These are phyloP conservation scores for Hyparrhenia diplandra DNA, from an alignment of 176 grass and related monocot genomes.

Conservation along the genomic window DNA sequence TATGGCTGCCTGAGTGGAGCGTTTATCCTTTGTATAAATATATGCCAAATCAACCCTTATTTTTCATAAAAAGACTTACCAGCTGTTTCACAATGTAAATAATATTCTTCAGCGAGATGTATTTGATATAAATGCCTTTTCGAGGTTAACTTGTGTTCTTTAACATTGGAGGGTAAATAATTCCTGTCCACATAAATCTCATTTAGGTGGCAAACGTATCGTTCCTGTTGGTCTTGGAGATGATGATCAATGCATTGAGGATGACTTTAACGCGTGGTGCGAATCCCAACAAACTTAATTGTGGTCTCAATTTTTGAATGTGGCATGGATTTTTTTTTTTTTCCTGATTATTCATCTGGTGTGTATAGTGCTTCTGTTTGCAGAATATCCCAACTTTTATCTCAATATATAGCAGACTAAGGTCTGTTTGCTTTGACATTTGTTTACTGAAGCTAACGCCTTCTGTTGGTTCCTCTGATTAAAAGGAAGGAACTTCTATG, in stretches of 20 bases:
- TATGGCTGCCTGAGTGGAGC: not conserved
- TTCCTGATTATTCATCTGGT: not conserved
- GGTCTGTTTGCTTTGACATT: not conserved
- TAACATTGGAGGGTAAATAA: not conserved
- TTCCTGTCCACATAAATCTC: conserved; percentile 5
- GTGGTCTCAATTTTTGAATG: not conserved
- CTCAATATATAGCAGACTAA: not conserved
- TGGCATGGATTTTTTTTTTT: not conserved
- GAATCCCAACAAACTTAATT: not conserved
- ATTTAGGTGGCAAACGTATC: conserved; percentile 69
- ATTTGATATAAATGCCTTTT: not conserved
- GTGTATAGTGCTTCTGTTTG: not conserved
- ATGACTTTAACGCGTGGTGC: conserved; percentile 89
- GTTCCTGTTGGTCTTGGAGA: conserved; percentile 87
- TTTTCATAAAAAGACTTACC: not conserved
- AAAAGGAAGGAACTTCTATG: conserved; percentile 90
- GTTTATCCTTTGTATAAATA: not conserved
- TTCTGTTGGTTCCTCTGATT: conserved; percentile 21
- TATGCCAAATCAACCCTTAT: not conserved
- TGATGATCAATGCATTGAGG: conserved; percentile 96
- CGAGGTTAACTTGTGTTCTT: not conserved
- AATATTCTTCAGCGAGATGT: not conserved
- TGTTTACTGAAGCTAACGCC: not conserved
- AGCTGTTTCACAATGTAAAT: not conserved
- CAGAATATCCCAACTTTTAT: not conserved